A percentile compares a stretch with the other conserved stretches of the same genome.
Conservation (phyloP, 2,329 filamentous ascomycete species). For the Leptographium wingfieldii region DNA sequence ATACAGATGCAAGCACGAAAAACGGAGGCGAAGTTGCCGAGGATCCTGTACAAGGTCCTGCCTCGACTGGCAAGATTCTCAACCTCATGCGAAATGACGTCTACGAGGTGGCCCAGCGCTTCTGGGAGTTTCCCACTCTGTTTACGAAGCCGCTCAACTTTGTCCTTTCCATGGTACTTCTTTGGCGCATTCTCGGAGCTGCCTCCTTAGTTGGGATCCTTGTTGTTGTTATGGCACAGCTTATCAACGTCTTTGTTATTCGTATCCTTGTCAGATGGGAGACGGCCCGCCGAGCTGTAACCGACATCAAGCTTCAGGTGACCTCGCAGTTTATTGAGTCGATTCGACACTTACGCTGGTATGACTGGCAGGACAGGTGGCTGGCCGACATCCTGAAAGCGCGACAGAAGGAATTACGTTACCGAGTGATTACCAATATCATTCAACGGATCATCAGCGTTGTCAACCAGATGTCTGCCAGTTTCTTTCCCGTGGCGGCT, state of each 20-base stretch:
- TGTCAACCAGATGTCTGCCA: conserved; percentile 58
- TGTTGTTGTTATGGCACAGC: conserved; percentile 56
- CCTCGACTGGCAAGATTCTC: conserved; percentile 81
- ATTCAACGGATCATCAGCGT: conserved; percentile 52
- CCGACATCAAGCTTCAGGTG: conserved; percentile 66
- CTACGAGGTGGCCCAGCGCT: conserved; percentile 69
- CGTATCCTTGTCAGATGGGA: conserved; percentile 56
- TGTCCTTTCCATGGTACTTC: conserved; percentile 58
- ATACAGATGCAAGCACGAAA: conserved; percentile 16
- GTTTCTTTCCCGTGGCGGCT: conserved; percentile 65
- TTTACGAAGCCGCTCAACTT: conserved; percentile 66
- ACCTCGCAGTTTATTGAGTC: conserved; percentile 80
- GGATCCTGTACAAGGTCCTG: conserved; percentile 27
- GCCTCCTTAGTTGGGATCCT: conserved; percentile 62
- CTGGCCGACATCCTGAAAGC: conserved; percentile 55
- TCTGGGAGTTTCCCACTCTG: conserved; percentile 76
- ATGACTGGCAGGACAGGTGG: conserved; percentile 72
- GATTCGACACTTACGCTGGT: conserved; percentile 69
- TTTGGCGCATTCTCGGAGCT: conserved; percentile 70
- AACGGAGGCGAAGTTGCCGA: conserved; percentile 5
- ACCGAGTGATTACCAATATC: conserved; percentile 50
- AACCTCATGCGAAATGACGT: conserved; percentile 76
- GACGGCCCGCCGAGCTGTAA: conserved; percentile 55
- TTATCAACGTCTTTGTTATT: conserved; percentile 56
- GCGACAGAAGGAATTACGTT: conserved; percentile 52